phyloP scores from a whole-genome alignment of 1,284 basidiomycete species.

The Tetrapyrgos nigripes region DNA sequence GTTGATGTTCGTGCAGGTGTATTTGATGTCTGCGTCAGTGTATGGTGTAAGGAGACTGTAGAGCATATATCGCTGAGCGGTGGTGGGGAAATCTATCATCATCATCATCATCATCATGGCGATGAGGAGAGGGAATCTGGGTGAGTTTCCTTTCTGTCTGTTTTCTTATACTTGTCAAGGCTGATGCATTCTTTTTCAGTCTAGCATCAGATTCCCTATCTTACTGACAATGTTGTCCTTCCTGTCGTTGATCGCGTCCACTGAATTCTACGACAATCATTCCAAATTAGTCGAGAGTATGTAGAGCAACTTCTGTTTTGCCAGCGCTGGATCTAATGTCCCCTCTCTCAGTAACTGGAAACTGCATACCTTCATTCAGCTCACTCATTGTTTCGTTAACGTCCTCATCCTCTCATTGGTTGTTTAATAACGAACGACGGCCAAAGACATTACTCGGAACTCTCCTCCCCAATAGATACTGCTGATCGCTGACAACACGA shows the following conservation, averaged over 20 bases:
- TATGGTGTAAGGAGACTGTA: slow-evolving; percentile 93
- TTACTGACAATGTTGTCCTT: slow-evolving; percentile 65
- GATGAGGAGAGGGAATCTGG: slow-evolving; percentile 38
- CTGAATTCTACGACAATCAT: slow-evolving; percentile 70
- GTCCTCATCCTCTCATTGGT: slow-evolving; percentile 36
- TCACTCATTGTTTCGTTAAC: slow-evolving; percentile 51
- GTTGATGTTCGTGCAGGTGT: slow-evolving; percentile 88
- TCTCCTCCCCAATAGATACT: slow-evolving; percentile 59
- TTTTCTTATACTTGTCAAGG: neutral
- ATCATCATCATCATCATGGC: slow-evolving; percentile 66
- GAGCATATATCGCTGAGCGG: slow-evolving; percentile 78
- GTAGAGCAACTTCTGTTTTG: slow-evolving; percentile 34
- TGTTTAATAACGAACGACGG: slow-evolving; percentile 36
- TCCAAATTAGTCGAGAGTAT: slow-evolving; percentile 69
- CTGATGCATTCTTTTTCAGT: slow-evolving; percentile 2
- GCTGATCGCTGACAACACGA: no score
- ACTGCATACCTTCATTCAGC: slow-evolving; percentile 56
- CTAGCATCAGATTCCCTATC: slow-evolving; percentile 71
- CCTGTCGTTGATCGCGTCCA: slow-evolving; percentile 58
- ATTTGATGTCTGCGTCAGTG: slow-evolving; percentile 89
- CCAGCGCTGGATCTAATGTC: slow-evolving; percentile 3
- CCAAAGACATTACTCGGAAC: slow-evolving; percentile 44
- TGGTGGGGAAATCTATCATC: slow-evolving; percentile 50
- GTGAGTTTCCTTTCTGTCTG: slow-evolving; percentile 27
- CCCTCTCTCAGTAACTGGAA: slow-evolving; percentile 52